phyloP scores from a whole-genome alignment of 352 stramenopile species.

The Detonula confervacea region DNA sequence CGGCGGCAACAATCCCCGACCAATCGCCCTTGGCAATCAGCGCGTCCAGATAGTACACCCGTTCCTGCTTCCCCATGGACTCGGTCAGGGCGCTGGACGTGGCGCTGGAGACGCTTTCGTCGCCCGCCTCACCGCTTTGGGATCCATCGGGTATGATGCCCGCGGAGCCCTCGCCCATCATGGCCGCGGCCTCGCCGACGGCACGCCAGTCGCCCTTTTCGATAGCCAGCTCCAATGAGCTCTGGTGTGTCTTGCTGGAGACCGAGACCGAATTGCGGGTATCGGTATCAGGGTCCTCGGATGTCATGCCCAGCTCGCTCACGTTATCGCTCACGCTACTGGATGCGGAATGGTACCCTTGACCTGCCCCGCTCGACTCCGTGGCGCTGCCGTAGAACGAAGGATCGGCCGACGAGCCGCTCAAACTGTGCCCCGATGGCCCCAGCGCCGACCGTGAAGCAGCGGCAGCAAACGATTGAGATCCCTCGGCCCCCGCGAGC shows the following conservation, averaged over 20 bases:
- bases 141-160: not conserved
- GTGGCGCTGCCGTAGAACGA: not conserved
- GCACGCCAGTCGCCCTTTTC: conserved; percentile 80
- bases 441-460: not conserved
- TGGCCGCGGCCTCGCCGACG: conserved; percentile 72
- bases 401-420: too few relatives aligned
- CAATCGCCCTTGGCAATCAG: conserved; percentile 80
- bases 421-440: too few relatives aligned
- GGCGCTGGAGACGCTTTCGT: conserved; percentile 1
- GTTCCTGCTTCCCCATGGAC: conserved; percentile 31
- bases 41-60: conserved; percentile 65
- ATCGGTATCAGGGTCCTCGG: not conserved
- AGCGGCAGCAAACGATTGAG: too few relatives aligned
- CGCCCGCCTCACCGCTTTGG: too few relatives aligned
- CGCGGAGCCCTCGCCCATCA: conserved; percentile 56
- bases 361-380: conserved; percentile 1
- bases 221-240: conserved; percentile 70
- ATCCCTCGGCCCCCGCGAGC: too few relatives aligned
- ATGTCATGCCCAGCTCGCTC: conserved; percentile 27
- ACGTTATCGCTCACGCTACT: too few relatives aligned
- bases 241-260: conserved; percentile 16
- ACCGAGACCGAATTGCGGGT: too few relatives aligned
- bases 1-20: conserved; percentile 71
- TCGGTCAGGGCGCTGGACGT: conserved; percentile 5
- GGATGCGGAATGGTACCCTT: too few relatives aligned